phyloP scores from a whole-genome alignment of 768 basidiomycete genomes.

The Russula lepida region DNA sequence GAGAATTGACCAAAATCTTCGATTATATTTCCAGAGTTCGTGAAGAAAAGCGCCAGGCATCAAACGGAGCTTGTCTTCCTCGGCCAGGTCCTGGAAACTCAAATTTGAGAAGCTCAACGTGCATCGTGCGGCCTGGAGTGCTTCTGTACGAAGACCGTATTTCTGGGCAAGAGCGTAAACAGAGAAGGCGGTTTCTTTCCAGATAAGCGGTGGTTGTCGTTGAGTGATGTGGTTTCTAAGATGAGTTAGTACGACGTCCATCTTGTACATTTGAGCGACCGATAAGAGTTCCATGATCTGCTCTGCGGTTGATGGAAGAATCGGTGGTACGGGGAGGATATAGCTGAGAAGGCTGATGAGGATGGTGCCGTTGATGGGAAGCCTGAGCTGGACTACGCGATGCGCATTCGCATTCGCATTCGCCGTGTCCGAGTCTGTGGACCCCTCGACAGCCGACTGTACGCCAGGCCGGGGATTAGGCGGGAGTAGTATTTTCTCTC shows the following conservation, averaged over 20 bases:
- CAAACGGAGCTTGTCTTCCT: not conserved
- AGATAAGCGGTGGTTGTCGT: not conserved
- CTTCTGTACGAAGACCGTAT: no score
- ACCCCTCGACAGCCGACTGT: not conserved
- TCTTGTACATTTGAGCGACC: not conserved
- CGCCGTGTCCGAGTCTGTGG: not conserved
- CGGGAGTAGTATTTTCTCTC: constrained; percentile 19
- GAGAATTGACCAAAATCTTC: not conserved
- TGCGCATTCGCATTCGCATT: not conserved
- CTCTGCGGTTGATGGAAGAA: not conserved
- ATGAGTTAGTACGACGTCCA: not conserved
- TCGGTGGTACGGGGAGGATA: not conserved
- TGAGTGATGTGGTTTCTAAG: not conserved
- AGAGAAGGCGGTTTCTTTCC: not conserved
- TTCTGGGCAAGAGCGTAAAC: constrained; percentile 1
- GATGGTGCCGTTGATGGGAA: not conserved
- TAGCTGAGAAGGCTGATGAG: constrained; percentile 4
- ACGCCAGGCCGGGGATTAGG: not conserved
- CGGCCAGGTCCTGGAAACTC: not conserved
- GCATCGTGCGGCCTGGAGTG: not conserved
- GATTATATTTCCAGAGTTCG: constrained; percentile 5
- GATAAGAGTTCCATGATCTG: constrained; percentile 7
- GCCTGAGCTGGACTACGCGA: not conserved
- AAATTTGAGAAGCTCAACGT: not conserved
- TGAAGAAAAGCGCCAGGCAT: not conserved